Evolutionary conservation across 1,284 basidiomycete species (phyloP), one percentile per base, ranked within the genome.

Genomic region (Ceratobasidium theobromae): DNA sequence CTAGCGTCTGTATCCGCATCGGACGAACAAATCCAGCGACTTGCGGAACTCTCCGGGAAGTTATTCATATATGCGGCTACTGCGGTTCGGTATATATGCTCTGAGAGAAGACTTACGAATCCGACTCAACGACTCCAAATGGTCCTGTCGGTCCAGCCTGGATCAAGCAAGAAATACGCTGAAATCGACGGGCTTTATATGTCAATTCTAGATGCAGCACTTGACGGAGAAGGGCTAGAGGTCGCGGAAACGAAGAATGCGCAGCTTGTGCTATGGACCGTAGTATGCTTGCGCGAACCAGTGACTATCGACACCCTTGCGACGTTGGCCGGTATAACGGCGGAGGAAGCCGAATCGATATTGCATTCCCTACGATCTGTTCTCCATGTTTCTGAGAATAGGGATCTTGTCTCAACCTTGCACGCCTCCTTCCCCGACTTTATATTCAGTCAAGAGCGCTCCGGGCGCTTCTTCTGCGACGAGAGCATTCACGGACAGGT

Each of bases 201-300:
- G 18, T 5, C 43, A 6, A 45, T 45, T 11, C 43, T 45, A 6
- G 18, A 45, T 8, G 6, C 9, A 21, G 43, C 43, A 6, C 18
- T 45, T 8, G 43, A 45, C 18, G 43, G 18, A 5, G 43, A 45
- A 9, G 43, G 6, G 6, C 18, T 45, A 45, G 43, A 45, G 18
- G 43, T 21, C 6, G 9, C 18, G 9, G 43, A 45, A 21, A 45
- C 6, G 18, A 21, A 45, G 9, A 21, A 6, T 5, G 8, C 18
- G 9, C 8, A 45, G 43, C 5, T 6, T 6, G 43, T 45, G 8
- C 43, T 45, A 9, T 21, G 43, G 9, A 49, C 57, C 2, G 45
- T 46, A 9, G 16, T 60, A 23, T 60, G 43, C 38, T 41, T 32
- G 12, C 57, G 35, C n/a, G 57, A 60, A 32, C 57, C 57, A 9